A percentile compares a stretch with the other conserved stretches of the same genome.
phyloP scores from a whole-genome alignment of 345 rosid species.

The Cochlearia excelsa region DNA sequence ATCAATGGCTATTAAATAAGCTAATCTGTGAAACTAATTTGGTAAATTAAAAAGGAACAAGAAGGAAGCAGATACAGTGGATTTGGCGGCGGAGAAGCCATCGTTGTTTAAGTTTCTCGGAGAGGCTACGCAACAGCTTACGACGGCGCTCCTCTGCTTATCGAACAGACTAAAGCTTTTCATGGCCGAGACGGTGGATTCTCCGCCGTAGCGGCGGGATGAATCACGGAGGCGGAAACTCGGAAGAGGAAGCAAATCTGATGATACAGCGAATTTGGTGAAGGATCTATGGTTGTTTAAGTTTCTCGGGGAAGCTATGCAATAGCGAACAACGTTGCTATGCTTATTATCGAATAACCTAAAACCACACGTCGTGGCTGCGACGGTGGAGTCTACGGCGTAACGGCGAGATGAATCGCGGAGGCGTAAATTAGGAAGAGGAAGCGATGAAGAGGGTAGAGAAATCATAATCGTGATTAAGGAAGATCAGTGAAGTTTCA shows the following conservation, averaged over 20 bases:
- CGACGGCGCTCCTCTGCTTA: neutral
- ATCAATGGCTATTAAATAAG: neutral
- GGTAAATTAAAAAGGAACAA: neutral
- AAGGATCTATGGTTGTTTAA: too few relatives aligned
- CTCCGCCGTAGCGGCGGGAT: neutral
- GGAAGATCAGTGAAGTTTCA: neutral
- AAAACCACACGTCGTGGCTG: neutral
- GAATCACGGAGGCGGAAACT: neutral
- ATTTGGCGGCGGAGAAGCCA: neutral
- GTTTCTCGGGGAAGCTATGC: too few relatives aligned
- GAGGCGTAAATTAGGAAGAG: neutral
- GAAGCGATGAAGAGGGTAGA: neutral
- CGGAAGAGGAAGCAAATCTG: neutral
- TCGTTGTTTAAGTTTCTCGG: neutral
- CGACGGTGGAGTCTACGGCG: neutral
- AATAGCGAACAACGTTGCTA: too few relatives aligned
- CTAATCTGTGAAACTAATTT: neutral
- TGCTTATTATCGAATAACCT: neutral
- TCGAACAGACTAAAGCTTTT: neutral
- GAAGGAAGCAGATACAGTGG: neutral
- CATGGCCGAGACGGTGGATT: neutral
- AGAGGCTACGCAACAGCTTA: neutral
- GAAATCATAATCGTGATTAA: slow-evolving; percentile 2
- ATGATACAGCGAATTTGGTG: too few relatives aligned
- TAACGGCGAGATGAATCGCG: neutral